Evolutionary conservation across 805 yeast genomes (phyloP), one percentile per base, ranked within the genome.

Genomic region (Maudiozyma saulgeensis): DNA sequence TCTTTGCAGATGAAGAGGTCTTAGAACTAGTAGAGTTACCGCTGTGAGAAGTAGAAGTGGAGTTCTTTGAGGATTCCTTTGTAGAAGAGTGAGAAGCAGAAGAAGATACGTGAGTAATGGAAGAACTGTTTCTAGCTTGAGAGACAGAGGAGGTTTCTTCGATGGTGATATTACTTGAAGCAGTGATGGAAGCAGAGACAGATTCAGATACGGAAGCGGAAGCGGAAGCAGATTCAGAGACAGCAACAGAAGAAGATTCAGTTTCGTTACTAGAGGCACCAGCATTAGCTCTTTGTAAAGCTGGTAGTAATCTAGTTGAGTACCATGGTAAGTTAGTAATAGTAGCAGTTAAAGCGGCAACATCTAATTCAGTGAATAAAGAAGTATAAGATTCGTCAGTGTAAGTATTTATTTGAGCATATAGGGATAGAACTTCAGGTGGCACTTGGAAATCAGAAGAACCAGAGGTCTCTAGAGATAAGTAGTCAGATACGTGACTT

Each of bases 361-460:
- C 49, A 51, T 67, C 64, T 43, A 68, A 54, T 47, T 53, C 47
- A 26, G 45, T 15, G 53, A 53, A 65, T 51, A 68, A 55, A 38
- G 68, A 52, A 49, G 70, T 67, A 56, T 59, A 67, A 18, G 63
- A 56, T 34, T 63, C 62, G 46, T 68, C 68, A n/a, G 63, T 67
- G 55, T 63, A 67, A 35, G 71, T 64, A 19, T 55, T 51, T 31
- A 60, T 54, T 37, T 54, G 59, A 41, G 57, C 58, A 50, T 61
- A 67, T 12, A 68, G 16, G 18, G 48, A 45, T 43, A 67, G 49
- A 42, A 67, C 57, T 41, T 55, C 62, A 8, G 62, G 28, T 51
- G 71, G 71, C 26, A 61, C 47, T 26, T 61, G 56, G 52, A 52
- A 57, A 21, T 42, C 50, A 39, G 52, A 37, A 42, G 37, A 38